These are phyloP conservation scores for Panaeolus cyanescens DNA, from an alignment of 768 basidiomycete genomes.

Conservation along the genomic window DNA sequence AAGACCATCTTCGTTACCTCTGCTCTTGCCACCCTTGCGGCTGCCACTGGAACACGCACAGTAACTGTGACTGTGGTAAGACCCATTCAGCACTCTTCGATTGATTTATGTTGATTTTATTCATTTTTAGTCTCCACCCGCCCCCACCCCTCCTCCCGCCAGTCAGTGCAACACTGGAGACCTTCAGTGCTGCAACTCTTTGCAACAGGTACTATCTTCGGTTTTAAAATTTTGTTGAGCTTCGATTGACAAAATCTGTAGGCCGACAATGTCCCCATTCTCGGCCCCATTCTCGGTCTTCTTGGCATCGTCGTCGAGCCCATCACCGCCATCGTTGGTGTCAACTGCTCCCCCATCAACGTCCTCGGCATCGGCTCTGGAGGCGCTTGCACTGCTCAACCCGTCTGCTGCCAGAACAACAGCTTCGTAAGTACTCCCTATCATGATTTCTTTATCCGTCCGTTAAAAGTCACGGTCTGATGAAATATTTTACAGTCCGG, in stretches of 20 bases:
- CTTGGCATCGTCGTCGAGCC: constrained; percentile 3
- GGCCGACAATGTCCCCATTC: neutral
- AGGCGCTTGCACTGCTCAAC: constrained; percentile 9
- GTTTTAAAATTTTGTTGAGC: neutral
- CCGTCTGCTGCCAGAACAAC: constrained; percentile 18
- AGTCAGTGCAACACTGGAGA: constrained; percentile 24
- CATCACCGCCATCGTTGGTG: constrained; percentile 10
- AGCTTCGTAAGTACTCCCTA: constrained; percentile 10
- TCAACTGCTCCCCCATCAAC: constrained; percentile 12
- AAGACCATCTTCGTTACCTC: neutral
- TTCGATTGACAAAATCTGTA: no score
- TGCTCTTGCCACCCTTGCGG: neutral
- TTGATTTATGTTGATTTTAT: neutral
- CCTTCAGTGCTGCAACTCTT: constrained; percentile 32
- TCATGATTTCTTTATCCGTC: neutral
- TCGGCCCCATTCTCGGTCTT: neutral
- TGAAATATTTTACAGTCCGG: constrained; percentile 2
- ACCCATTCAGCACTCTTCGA: no score
- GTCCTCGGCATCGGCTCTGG: constrained; percentile 14
- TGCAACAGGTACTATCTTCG: constrained; percentile 11
- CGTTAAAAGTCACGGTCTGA: neutral
- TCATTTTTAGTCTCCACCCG: constrained; percentile 20
- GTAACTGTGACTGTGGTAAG: neutral
- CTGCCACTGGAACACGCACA: neutral
- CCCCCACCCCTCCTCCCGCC: constrained; percentile 8